Conservation (phyloP, 495 filamentous ascomycete genomes). For the Chaetomium fimeti region DNA sequence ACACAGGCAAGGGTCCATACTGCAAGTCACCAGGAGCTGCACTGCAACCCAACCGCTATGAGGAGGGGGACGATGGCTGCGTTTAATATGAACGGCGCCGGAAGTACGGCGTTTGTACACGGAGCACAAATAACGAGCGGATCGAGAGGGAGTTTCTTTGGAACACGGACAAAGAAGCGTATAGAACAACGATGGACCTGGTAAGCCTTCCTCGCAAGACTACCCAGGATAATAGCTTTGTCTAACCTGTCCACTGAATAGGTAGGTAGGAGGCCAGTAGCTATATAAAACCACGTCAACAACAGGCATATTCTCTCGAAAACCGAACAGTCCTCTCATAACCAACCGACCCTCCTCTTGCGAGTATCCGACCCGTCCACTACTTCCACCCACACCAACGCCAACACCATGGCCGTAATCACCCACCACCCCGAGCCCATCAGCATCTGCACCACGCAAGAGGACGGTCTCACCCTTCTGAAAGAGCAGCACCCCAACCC, state of each 20-base stretch:
- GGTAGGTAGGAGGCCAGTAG: too few relatives aligned
- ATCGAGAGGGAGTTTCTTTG: not conserved
- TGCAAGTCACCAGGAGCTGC: too few relatives aligned
- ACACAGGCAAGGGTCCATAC: too few relatives aligned
- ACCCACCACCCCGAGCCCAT: not conserved
- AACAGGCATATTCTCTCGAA: not conserved
- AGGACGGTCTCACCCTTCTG: too few relatives aligned
- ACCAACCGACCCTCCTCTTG: not conserved
- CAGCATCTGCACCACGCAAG: too few relatives aligned
- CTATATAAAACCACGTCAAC: not conserved
- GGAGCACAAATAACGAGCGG: not conserved
- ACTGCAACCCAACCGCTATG: too few relatives aligned
- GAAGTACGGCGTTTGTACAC: too few relatives aligned
- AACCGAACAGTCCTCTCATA: not conserved
- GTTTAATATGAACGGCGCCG: too few relatives aligned
- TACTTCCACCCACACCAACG: not conserved
- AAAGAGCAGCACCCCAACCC: too few relatives aligned
- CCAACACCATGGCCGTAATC: not conserved
- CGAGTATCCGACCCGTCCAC: not conserved
- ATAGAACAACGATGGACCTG: not conserved
- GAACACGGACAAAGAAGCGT: not conserved
- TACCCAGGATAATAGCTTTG: not conserved
- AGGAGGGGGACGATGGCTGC: too few relatives aligned
- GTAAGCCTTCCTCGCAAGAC: not conserved
- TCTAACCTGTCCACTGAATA: not conserved